Evolutionary conservation across 768 basidiomycete species (phyloP), one percentile per base, ranked within the genome.

Genomic region (Psilocybe tampanensis): DNA sequence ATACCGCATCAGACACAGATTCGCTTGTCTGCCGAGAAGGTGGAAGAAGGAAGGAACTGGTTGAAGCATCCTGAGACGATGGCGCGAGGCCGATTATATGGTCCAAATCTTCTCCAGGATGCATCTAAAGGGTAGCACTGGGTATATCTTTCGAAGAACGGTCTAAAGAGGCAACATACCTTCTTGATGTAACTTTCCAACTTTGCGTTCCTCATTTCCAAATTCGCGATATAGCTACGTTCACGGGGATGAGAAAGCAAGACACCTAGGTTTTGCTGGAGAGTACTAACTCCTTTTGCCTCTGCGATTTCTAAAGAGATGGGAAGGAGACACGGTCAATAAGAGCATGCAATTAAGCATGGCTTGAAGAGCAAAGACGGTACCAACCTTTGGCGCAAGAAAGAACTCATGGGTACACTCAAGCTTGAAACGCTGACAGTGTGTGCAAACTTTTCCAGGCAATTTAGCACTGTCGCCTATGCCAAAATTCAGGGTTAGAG

Each of bases 401-500:
- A 80, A 80, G 57, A 80, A 78, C 33, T 78, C 60, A 60, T 87
- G 86, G 2, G 79, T 82, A 64, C 86, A 88, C 33, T 79, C 74
- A 1, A 77, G 70, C 39, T 72, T 73, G 44, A 76, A 80, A 1
- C 74, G 63, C 0, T 75, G 72, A 62, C 86, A 88, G 60, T 85
- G 86, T 0, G 84, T 77, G 63, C 86, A 88, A 42, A 72, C 68
- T 19, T 80, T 81, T 2, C 74, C 72, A 3, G 79, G 79, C 78
- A 80, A 82, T 54, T 77, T 80, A 17, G 83, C 82, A 60, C 87
- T 88, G 58, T 89, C 84, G 60, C 85, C 84, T 84, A 49, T 39
- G n/a, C n/a, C n/a, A n/a, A n/a, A n/a, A n/a, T n/a, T n/a, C 36
- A 39, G 4, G 3, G 3, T 3, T 4, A 15, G 7, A 39, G n/a